Base-by-base conservation (phyloP, 202 grass and related monocot species). In the Carex sylvatica region DNA sequence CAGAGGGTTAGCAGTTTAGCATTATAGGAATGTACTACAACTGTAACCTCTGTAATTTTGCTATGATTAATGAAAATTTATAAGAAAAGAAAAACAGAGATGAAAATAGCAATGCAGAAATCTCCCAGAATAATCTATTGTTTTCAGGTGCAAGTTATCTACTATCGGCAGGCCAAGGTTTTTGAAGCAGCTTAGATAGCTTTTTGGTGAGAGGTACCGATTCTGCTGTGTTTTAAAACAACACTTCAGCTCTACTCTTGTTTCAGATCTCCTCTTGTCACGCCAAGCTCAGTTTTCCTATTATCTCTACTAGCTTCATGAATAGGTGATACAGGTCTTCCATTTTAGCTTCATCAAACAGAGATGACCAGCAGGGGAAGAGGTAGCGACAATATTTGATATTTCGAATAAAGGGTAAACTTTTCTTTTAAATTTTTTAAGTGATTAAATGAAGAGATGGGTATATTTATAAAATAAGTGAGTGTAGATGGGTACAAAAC, bases 141-240 rank as follows among this genome's bases (percentile, higher is more conserved):
- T 93, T 88, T 98, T 98, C 87, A 91, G 92, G 38, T 91, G 91
- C 78, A 98, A 89, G 62, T 98, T 92, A 33, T 98, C 95, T 22
- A 91, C 92, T 92, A 91, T 93, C 16, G 91, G 87, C 72, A 95
- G 94, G 80, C 90, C 92, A 7, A 94, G 86, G 28, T 91, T 88
- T 87, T 98, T 98, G 87, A 95, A 93, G 86, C 88, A 95, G 0
- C 85, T 75, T 10, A 98, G 86, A 79, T 87, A 93, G 2, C 75
- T 93, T 3, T 70, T 81, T 7, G 89, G 87, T 10, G 87, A 61
- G 16, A 98, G 80, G 89, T 19, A 98, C 72, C 3, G 86, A 89
- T n/a, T 86, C 89, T 0, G 87, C 73, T 0, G 86, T 89, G 84
- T 85, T 3, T 89, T 24, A 84, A 98, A 95, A 26, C 86, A 86